Base-by-base conservation (phyloP, 495 filamentous ascomycete species). In the Amphirosellinia nigrospora region DNA sequence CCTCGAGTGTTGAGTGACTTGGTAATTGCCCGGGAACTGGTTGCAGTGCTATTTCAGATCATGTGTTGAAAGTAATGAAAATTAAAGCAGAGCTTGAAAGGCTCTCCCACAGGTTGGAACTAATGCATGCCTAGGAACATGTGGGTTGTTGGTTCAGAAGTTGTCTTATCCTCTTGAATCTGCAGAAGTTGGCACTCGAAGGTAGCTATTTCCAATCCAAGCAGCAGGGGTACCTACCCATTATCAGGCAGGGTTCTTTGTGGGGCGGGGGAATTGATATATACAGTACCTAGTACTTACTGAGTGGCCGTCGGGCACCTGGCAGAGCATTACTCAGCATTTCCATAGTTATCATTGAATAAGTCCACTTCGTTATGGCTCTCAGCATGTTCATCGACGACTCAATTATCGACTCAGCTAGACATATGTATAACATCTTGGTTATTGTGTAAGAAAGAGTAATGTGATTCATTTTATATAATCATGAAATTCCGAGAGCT, bases 21-120 rank as follows among this genome's bases (percentile, higher is more conserved):
- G 6, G 52, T 59, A 38, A 48, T 53, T 59, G 50, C 39, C 10
- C 3, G 38, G 19, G 5, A 23, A n/a, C 4, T 38, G 19, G 26
- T 38, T 30, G 55, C 13, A 21, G 38, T 50, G 48, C 53, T 23
- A 46, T 36, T 28, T 30, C 38, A n/a, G 28, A 59, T 59, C 5
- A 2, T 4, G n/a, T 43, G 16, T 38, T 8, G 15, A 4, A 39
- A 13, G 30, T 21, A n/a, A 46, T 30, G 11, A 43, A 21, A 15
- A 39, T 30, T 39, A 26, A 15, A 30, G 23, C 34, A 53, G 66
- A 53, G 39, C 53, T 53, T 41, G 30, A 21, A 38, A 43, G 9
- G 45, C 58, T 62, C 36, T 30, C n/a, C 45, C 34, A n/a, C n/a
- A 62, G 26, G 26, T 52, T 32, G 66, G 4, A 43, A 61, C 23